Evolutionary conservation across 345 rosid genomes (phyloP), one percentile per base, ranked within the genome.

Genomic region (Barbarea vulgaris): DNA sequence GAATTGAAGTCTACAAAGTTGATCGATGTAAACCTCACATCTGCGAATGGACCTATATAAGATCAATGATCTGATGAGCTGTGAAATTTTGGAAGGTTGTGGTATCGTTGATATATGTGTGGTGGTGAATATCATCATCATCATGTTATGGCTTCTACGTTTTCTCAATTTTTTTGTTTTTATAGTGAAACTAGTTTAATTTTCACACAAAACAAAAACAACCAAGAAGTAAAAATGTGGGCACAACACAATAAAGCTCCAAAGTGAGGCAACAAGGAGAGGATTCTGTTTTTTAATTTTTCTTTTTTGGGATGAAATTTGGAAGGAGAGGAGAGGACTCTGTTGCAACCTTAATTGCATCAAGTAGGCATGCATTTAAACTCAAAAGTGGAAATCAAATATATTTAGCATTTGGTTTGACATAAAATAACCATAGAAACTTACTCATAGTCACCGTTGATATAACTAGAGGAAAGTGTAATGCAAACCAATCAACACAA

Each of bases 51-150:
- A 31, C 34, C 34, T 74, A 27, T 36, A 59, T 66, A 27, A 25
- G 67, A 58, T 34, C 67, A 27, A 37, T 69, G 79, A 50, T 52
- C 4, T 50, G 8, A 33, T 69, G 74, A 75, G 74, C 79, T 41
- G 56, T 67, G 74, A 51, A 59, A 59, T 2, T 57, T 24, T 67
- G 53, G 67, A 74, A 36, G 67, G 22, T 65, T 65, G 22, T 42
- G 28, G 55, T 56, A n/a, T n/a, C 17, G 5, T 44, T 64, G 48
- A 21, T 12, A 44, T 10, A 18, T 41, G 70, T 55, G 72, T 42
- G 27, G 64, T 47, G 6, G 36, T 15, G n/a, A n/a, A n/a, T 50
- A 57, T 46, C 78, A 65, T 56, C 70, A 25, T 17, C 27, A 62
- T 63, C 3, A n/a, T 39, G 54, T 9, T 54, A 42, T 51, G 63